phyloP scores from a whole-genome alignment of 495 filamentous ascomycete species.

The Podospora comata region DNA sequence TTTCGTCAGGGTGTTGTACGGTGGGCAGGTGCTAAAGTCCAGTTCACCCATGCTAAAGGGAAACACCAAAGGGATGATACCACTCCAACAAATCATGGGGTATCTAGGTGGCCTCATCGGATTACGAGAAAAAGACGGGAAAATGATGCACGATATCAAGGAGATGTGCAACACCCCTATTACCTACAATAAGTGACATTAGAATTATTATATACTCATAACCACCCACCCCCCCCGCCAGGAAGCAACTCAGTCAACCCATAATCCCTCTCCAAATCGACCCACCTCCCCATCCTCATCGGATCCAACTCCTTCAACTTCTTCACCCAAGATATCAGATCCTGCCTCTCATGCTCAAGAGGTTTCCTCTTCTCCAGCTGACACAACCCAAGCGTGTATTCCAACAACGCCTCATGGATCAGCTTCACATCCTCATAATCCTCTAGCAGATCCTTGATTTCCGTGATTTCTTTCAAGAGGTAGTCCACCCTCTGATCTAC shows the following conservation, averaged over 20 bases:
- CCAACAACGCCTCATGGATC: slow-evolving; percentile 74
- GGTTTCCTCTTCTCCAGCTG: slow-evolving; percentile 40
- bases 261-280: slow-evolving; percentile 53
- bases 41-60: slow-evolving; percentile 55
- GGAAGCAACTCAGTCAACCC: slow-evolving; percentile 18
- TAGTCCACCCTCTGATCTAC: slow-evolving; percentile 61
- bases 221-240: background rate
- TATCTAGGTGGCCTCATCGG: slow-evolving; percentile 67
- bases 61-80: slow-evolving; percentile 56
- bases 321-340: slow-evolving; percentile 58
- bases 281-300: slow-evolving; percentile 65
- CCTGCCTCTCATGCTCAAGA: slow-evolving; percentile 39
- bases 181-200: background rate
- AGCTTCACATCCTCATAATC: slow-evolving; percentile 74
- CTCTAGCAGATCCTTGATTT: slow-evolving; percentile 68
- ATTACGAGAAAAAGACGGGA: slow-evolving; percentile 11
- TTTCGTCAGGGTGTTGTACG: slow-evolving; percentile 61
- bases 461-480: slow-evolving; percentile 63
- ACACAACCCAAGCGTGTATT: slow-evolving; percentile 54
- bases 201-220: no score
- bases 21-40: slow-evolving; percentile 56
- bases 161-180: background rate
- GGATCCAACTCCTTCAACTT: slow-evolving; percentile 66
- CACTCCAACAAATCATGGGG: slow-evolving; percentile 52
- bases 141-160: background rate